Evolutionary conservation across 306 rosid species (phyloP), one percentile per base, ranked within the genome.

Genomic region (Dryas alaskensis): DNA sequence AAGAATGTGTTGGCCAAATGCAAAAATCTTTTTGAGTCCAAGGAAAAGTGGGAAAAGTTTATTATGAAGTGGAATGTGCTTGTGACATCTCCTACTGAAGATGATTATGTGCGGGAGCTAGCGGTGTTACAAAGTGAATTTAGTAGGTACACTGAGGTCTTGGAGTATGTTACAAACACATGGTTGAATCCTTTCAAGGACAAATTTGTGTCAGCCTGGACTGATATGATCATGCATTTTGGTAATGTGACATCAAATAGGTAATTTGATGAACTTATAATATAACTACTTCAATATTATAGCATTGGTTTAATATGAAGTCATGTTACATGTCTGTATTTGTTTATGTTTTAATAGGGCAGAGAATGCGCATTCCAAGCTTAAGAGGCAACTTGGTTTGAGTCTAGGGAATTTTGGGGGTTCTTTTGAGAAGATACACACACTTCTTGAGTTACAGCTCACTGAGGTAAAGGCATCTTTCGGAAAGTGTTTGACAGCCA

Each of bases 221-320:
- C 73, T 1, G 73, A 69, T 49, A 40, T 39, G 17, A 69, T 69
- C 48, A 69, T 52, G 73, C 73, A 69, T 52, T 69, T 52, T 69
- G 62, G 73, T 69, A 69, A 69, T n/a, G 50, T 69, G 22, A 43
- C 40, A 69, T 69, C 62, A 69, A 69, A 52, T 49, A 69, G 73
- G 73, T 69, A 69, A 40, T 60, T 31, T 31, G 17, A 27, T 52
- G 48, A 67, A 40, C 48, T 52, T 69, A 39, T 43, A 17, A 10
- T 65, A 10, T 51, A 51, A 60, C 40, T n/a, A 17, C 39, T 51
- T 12, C 50, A 10, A 45, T 40, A 46, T 51, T 69, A 52, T 62
- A 69, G 37, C 61, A 69, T 53, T 39, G 37, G 31, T 52, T 69
- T 69, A 3, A n/a, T 53, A 39, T 52, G 37, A 69, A 39, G 45